phyloP scores from a whole-genome alignment of 768 basidiomycete species.

The Trametopsis cervina region DNA sequence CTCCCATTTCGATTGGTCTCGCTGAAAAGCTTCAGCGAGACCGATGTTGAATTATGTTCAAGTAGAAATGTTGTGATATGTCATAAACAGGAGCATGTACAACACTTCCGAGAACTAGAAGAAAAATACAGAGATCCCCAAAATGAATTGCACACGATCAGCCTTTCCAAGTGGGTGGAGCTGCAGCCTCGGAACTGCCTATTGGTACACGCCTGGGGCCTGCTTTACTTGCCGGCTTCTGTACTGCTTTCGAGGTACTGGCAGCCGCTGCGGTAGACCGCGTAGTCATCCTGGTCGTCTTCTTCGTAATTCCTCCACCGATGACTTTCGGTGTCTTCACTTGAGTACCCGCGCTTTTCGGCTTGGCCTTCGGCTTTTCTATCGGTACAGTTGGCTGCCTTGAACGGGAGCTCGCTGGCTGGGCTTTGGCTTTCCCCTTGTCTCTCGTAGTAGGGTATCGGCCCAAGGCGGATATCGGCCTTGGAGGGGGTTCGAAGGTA shows the following conservation, averaged over 20 bases:
- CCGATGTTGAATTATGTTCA: no score
- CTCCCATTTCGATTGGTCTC: no score
- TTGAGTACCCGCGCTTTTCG: neutral
- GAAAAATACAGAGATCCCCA: no score
- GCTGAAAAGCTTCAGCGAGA: no score
- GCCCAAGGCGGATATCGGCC: neutral
- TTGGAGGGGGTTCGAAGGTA: slow-evolving; percentile 2
- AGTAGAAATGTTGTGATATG: no score
- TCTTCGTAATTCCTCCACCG: slow-evolving; percentile 4
- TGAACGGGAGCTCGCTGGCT: neutral
- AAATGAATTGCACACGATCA: no score
- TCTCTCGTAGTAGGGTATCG: neutral
- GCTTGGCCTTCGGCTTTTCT: slow-evolving; percentile 10
- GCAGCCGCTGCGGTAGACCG: neutral
- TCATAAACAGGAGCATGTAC: no score
- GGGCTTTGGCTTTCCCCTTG: slow-evolving; percentile 5
- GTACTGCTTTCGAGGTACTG: slow-evolving; percentile 15
- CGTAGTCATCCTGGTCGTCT: neutral
- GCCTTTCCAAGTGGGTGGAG: slow-evolving; percentile 43
- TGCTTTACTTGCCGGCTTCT: slow-evolving; percentile 25
- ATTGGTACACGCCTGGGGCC: slow-evolving; percentile 62
- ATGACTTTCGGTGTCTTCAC: neutral
- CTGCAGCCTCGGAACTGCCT: slow-evolving; percentile 59
- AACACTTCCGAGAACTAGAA: no score
- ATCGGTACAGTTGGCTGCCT: neutral